A percentile compares a stretch with the other conserved stretches of the same genome.
These are phyloP conservation scores for Scopulariopsis brevicaulis DNA, from an alignment of 2,329 filamentous ascomycete species.

Conservation along the genomic window DNA sequence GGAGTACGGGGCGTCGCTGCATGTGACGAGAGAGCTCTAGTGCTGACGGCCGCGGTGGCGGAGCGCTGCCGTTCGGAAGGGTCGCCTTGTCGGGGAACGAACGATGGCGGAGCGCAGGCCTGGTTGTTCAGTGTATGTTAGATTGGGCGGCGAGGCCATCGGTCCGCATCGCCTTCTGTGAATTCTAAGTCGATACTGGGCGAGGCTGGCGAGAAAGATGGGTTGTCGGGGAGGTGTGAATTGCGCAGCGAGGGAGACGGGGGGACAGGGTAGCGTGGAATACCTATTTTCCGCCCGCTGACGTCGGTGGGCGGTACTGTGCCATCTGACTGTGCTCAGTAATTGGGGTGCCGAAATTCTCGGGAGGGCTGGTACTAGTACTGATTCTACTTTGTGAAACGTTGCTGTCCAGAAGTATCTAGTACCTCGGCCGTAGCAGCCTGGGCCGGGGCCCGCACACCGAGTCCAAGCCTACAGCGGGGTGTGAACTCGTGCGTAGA, in stretches of 20 bases:
- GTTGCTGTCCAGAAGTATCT: background rate
- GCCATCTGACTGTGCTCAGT: background rate
- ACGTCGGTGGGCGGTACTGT: background rate
- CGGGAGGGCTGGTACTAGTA: background rate
- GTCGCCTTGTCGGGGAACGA: background rate
- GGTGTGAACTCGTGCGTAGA: background rate
- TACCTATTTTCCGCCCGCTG: background rate
- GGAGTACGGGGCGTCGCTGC: background rate
- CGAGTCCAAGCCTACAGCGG: background rate
- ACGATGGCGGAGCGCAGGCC: background rate
- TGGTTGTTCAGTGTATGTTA: background rate
- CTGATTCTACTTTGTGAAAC: background rate
- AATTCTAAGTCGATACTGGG: background rate
- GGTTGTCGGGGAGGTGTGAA: background rate
- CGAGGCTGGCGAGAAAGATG: background rate
- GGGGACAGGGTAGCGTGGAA: background rate
- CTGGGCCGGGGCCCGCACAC: background rate
- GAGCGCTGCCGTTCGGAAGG: background rate
- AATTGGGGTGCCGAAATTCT: background rate
- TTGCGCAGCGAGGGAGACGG: background rate
- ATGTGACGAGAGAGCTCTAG: background rate
- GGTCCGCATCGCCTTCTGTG: background rate
- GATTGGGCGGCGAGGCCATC: background rate
- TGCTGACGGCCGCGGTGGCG: background rate
- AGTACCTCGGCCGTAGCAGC: background rate